Conservation (phyloP, 1,284 basidiomycete genomes). For the Leccinum subrobustum region DNA sequence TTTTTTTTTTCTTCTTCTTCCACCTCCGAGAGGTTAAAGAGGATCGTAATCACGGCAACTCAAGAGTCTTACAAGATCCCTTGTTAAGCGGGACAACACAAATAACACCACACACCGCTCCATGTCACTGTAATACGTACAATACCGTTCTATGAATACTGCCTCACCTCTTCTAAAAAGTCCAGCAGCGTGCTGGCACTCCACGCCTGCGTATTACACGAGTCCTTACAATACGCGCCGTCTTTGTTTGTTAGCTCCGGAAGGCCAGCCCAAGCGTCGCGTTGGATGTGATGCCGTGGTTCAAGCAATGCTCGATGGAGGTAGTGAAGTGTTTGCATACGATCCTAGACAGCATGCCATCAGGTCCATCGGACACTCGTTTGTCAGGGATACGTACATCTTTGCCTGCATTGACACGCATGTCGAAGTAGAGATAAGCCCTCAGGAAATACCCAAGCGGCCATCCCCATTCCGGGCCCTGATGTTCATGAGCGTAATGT, state of each 20-base stretch:
- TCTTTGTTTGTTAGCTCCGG: constrained; percentile 90
- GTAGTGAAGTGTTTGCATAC: constrained; percentile 72
- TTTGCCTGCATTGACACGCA: constrained; percentile 55
- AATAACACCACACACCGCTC: constrained; percentile 26
- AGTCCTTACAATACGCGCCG: constrained; percentile 80
- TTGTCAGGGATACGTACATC: constrained; percentile 47
- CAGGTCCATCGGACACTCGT: neutral
- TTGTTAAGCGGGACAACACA: constrained; percentile 9
- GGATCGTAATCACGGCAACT: constrained; percentile 2
- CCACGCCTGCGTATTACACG: constrained; percentile 93
- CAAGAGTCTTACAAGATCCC: constrained; percentile 10
- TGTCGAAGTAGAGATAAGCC: constrained; percentile 88
- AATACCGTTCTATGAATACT: constrained; percentile 25
- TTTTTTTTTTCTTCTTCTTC: constrained; percentile 19
- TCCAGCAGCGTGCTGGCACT: constrained; percentile 86
- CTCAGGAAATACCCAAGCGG: constrained; percentile 93
- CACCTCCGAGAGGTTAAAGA: constrained; percentile 16
- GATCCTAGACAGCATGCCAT: constrained; percentile 46
- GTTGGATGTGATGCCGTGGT: constrained; percentile 70
- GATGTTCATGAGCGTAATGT: constrained; percentile 7
- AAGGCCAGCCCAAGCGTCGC: constrained; percentile 86
- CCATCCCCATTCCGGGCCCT: constrained; percentile 93
- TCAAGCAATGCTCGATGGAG: constrained; percentile 72
- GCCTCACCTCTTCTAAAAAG: constrained; percentile 71
- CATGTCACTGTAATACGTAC: constrained; percentile 3